Percentiles rank a stretch among this genome's conserved stretches.
Conservation (phyloP, 768 basidiomycete species). For the Calocybe cyanea region DNA sequence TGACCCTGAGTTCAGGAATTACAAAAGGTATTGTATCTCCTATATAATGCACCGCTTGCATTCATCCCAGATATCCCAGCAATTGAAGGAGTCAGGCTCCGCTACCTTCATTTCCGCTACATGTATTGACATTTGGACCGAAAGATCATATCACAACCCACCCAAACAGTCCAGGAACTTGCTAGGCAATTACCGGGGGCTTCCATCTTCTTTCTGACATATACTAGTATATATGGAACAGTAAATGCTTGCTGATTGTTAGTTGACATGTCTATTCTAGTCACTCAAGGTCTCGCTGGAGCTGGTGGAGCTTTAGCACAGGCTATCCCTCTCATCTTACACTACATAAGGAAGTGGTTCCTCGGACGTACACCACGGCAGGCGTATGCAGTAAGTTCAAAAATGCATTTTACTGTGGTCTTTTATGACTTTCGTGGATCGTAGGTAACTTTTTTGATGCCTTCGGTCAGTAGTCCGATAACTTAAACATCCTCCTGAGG, state of each 20-base stretch:
- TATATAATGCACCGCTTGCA: background rate
- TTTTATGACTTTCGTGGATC: constrained; percentile 10
- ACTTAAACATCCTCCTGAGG: background rate
- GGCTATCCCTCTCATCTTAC: constrained; percentile 46
- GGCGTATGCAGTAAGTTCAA: constrained; percentile 37
- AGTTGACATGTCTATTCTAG: constrained; percentile 19
- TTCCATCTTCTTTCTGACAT: constrained; percentile 61
- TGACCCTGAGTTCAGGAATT: constrained; percentile 60
- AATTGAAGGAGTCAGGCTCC: constrained; percentile 23
- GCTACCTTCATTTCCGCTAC: background rate
- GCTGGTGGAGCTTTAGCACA: constrained; percentile 53
- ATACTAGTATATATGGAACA: constrained; percentile 37
- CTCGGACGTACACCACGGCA: constrained; percentile 66
- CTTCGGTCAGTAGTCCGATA: constrained; percentile 30
- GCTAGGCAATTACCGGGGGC: constrained; percentile 51
- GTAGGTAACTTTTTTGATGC: constrained; percentile 52
- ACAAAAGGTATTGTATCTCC: constrained; percentile 29
- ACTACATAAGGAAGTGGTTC: constrained; percentile 62
- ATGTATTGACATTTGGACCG: background rate
- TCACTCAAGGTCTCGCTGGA: constrained; percentile 50
- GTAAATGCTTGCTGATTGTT: background rate
- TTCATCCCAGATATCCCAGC: constrained; percentile 13
- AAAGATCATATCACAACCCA: constrained; percentile 41
- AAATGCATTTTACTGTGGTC: background rate
- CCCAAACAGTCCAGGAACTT: constrained; percentile 38